These are phyloP conservation scores for Pterulicium gracile DNA, from an alignment of 1,284 basidiomycete genomes.

Conservation along the genomic window DNA sequence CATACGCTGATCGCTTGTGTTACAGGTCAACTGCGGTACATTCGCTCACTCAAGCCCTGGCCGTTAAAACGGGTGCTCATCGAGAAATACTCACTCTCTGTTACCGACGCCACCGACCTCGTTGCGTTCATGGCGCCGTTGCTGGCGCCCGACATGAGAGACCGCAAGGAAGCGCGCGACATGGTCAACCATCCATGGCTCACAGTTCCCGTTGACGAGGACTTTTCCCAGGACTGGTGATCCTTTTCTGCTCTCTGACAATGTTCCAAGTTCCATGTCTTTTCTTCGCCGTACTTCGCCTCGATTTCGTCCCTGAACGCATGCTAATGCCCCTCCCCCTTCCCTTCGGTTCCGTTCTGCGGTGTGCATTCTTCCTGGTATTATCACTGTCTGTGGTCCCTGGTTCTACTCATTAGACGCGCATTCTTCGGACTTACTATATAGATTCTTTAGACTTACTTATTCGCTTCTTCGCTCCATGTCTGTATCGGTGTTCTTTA, in stretches of 20 bases:
- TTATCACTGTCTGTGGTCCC: no score
- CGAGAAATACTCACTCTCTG: conserved; percentile 73
- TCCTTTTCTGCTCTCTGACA: neutral
- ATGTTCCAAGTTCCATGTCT: neutral
- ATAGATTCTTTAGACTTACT: conserved; percentile 4
- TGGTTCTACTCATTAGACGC: neutral
- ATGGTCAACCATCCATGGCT: conserved; percentile 72
- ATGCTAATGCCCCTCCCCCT: neutral
- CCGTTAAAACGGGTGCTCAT: conserved; percentile 73
- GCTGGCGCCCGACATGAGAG: conserved; percentile 50
- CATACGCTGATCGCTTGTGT: neutral
- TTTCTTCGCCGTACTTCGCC: neutral
- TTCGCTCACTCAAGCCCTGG: conserved; percentile 75
- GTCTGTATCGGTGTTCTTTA: conserved; percentile 2
- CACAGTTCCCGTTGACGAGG: conserved; percentile 33
- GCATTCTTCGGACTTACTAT: neutral
- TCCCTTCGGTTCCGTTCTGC: no score
- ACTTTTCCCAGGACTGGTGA: conserved; percentile 37
- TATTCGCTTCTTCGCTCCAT: conserved; percentile 3
- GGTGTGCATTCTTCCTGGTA: no score
- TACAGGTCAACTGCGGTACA: conserved; percentile 59
- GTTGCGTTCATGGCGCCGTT: conserved; percentile 74
- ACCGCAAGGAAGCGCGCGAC: conserved; percentile 63
- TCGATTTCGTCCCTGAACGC: no score
- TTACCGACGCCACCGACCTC: conserved; percentile 44